These are phyloP conservation scores for Flaveria floridana DNA, from an alignment of 140 eudicot species.

Conservation along the genomic window DNA sequence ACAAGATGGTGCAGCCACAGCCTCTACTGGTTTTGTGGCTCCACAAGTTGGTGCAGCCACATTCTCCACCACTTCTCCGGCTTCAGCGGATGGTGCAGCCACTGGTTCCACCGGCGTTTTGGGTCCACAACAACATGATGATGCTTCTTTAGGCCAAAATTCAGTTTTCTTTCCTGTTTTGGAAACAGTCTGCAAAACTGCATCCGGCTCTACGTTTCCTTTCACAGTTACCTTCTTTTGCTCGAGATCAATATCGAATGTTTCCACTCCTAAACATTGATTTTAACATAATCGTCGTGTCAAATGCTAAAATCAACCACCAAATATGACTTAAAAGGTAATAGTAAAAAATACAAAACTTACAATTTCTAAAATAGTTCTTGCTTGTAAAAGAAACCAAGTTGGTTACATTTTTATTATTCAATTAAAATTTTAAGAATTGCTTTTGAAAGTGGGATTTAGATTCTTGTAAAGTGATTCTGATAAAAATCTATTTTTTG, in stretches of 20 bases:
- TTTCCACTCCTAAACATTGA: conserved; percentile 55
- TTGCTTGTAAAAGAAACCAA: background rate
- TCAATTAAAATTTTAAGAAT: background rate
- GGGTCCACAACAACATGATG: conserved; percentile 43
- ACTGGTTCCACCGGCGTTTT: conserved; percentile 39
- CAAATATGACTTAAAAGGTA: background rate
- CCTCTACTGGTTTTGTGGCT: background rate
- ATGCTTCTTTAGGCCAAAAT: conserved; percentile 61
- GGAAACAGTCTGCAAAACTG: conserved; percentile 73
- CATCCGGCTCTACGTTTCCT: conserved; percentile 71
- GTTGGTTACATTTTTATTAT: background rate
- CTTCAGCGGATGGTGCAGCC: conserved; percentile 34
- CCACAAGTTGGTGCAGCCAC: conserved; percentile 32
- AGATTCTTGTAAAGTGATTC: conserved; percentile 13
- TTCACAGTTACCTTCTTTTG: conserved; percentile 77
- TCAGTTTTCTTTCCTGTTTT: conserved; percentile 77
- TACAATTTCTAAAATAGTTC: background rate
- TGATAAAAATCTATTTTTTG: background rate
- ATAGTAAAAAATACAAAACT: background rate
- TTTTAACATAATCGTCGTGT: background rate
- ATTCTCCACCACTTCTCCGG: conserved; percentile 11
- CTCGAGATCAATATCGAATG: conserved; percentile 63
- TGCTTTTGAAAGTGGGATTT: conserved; percentile 22
- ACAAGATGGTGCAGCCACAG: conserved; percentile 26
- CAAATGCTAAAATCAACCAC: background rate